Conservation (phyloP, 352 stramenopile genomes). For the Pythium biforme region DNA sequence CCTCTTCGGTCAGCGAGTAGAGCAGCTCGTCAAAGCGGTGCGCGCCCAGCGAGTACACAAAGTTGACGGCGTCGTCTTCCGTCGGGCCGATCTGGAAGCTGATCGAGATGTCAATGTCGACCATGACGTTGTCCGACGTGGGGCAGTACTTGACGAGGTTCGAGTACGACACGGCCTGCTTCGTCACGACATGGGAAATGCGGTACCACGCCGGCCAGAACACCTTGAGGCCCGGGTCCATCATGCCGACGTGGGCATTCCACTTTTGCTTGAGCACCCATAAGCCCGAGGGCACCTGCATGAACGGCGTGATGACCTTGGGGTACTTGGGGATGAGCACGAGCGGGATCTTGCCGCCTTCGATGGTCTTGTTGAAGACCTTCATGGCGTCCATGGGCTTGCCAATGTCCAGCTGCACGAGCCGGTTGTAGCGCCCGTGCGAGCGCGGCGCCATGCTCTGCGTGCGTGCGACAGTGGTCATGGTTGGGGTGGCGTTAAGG, state of each 20-base stretch:
- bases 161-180: slow-evolving; percentile 81
- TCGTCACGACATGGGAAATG: slow-evolving; percentile 86
- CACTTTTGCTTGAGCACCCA: slow-evolving; percentile 87
- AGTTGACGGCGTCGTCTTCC: slow-evolving; percentile 72
- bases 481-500: not conserved
- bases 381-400: slow-evolving; percentile 54
- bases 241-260: slow-evolving; percentile 76
- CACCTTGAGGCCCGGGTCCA: slow-evolving; percentile 75
- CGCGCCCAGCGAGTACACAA: slow-evolving; percentile 83
- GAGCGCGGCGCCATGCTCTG: slow-evolving; percentile 3
- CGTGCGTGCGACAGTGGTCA: not conserved
- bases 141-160: slow-evolving; percentile 70
- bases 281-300: slow-evolving; percentile 63
- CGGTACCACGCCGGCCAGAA: slow-evolving; percentile 79
- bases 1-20: slow-evolving; percentile 73
- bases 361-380: slow-evolving; percentile 55
- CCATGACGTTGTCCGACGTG: slow-evolving; percentile 87
- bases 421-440: slow-evolving; percentile 33
- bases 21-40: slow-evolving; percentile 85
- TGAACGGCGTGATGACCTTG: slow-evolving; percentile 49
- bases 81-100: slow-evolving; percentile 85
- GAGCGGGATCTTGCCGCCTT: slow-evolving; percentile 58
- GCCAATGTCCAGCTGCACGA: slow-evolving; percentile 56
- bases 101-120: slow-evolving; percentile 88
- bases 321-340: slow-evolving; percentile 63